These are phyloP conservation scores for Pythium brassicae DNA, from an alignment of 352 stramenopile genomes.

Conservation along the genomic window DNA sequence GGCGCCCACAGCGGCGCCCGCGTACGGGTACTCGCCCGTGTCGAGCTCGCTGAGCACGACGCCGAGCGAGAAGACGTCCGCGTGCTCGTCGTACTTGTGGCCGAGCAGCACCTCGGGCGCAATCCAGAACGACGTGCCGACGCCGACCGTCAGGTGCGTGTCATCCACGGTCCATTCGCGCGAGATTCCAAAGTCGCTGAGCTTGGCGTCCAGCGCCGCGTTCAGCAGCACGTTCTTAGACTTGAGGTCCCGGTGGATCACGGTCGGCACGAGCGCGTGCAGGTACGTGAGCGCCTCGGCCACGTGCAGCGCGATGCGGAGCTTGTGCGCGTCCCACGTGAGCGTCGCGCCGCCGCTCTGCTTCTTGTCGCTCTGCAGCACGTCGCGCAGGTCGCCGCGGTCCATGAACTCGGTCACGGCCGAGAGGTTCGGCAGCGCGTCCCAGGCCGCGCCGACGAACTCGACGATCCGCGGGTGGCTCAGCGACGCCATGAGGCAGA, in stretches of 20 bases:
- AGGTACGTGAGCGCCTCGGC: slow-evolving; percentile 42
- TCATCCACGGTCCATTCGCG: no score
- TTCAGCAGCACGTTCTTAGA: slow-evolving; percentile 84
- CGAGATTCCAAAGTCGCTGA: no score
- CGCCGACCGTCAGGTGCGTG: no score
- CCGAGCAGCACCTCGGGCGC: no score
- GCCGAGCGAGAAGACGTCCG: no score
- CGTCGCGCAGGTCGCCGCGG: slow-evolving; percentile 33
- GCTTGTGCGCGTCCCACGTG: slow-evolving; percentile 17
- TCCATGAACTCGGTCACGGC: slow-evolving; percentile 50
- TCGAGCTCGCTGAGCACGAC: no score
- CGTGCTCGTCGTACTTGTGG: no score
- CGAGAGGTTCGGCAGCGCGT: slow-evolving; percentile 34
- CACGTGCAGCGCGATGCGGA: slow-evolving; percentile 34
- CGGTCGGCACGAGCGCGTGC: slow-evolving; percentile 41
- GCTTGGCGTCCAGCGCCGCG: no score
- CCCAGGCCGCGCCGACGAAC: slow-evolving; percentile 49
- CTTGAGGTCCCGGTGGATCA: slow-evolving; percentile 85
- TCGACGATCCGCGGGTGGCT: slow-evolving; percentile 46
- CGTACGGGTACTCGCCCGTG: no score
- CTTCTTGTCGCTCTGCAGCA: slow-evolving; percentile 8
- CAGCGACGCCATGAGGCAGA: slow-evolving; percentile 48
- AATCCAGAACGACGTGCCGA: no score
- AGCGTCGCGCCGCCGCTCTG: not conserved
- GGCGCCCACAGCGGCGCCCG: no score